Conservation (phyloP, 2,329 filamentous ascomycete species). For the Trichophyton schoenleinii region DNA sequence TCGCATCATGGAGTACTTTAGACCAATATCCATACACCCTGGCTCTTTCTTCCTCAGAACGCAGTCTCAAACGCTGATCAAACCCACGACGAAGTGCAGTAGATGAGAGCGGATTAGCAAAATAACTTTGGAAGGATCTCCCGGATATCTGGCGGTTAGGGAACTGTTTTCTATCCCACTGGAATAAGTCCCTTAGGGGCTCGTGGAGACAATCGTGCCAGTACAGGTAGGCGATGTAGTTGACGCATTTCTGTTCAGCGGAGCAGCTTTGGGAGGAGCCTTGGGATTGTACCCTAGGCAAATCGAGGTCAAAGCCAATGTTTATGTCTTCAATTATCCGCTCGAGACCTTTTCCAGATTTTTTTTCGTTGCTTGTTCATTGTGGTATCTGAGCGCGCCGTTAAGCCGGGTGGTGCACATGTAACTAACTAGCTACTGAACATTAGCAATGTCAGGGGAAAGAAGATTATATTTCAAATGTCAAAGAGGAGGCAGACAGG, state of each 20-base stretch:
- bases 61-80: neutral
- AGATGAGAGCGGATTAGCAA: neutral
- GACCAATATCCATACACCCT: neutral
- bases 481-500: neutral
- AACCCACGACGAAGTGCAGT: neutral
- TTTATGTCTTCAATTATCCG: constrained; percentile 25
- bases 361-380: neutral
- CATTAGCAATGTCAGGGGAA: neutral
- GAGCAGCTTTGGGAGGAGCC: constrained; percentile 15
- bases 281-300: constrained; percentile 8
- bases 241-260: constrained; percentile 18
- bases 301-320: constrained; percentile 23
- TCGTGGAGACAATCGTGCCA: constrained; percentile 18
- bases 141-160: neutral
- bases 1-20: neutral
- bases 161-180: constrained; percentile 17
- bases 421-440: neutral
- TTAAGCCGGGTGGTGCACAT: neutral
- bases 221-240: constrained; percentile 21
- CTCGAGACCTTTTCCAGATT: constrained; percentile 17
- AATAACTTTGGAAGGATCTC: neutral
- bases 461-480: neutral
- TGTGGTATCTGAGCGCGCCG: neutral
- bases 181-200: constrained; percentile 22
- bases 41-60: neutral